These are phyloP conservation scores for Darksidea phi DNA, from an alignment of 495 filamentous ascomycete species.

Conservation along the genomic window DNA sequence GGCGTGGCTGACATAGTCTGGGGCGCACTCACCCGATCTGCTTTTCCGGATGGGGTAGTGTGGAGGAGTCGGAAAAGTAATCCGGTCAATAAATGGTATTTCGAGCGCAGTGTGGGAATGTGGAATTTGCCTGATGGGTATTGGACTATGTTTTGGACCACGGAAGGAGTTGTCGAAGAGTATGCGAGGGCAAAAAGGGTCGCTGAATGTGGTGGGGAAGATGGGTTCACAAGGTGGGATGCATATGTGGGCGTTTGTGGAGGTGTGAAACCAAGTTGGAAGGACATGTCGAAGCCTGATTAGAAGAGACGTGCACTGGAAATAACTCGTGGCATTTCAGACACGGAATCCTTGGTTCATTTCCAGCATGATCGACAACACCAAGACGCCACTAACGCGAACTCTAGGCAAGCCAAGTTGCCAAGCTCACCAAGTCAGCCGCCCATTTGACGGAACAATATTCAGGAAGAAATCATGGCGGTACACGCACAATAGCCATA, in stretches of 20 bases:
- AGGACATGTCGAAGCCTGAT: slow-evolving; percentile 58
- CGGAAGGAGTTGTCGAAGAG: slow-evolving; percentile 52
- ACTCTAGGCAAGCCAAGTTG: no score
- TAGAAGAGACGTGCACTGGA: background rate
- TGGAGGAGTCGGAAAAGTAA: slow-evolving; percentile 47
- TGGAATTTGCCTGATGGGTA: slow-evolving; percentile 73
- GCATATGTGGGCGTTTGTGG: slow-evolving; percentile 86
- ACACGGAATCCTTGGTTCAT: no score
- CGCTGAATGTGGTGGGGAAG: no score
- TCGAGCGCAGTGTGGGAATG: slow-evolving; percentile 79
- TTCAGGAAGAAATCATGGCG: no score
- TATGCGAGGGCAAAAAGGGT: slow-evolving; percentile 19
- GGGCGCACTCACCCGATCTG: slow-evolving; percentile 86
- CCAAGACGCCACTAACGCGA: no score
- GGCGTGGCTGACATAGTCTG: slow-evolving; percentile 95
- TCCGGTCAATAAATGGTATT: slow-evolving; percentile 61
- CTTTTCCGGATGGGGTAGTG: slow-evolving; percentile 63
- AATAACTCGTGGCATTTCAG: no score
- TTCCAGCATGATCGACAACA: no score
- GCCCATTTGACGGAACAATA: no score
- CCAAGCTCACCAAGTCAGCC: no score
- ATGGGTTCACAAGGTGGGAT: slow-evolving; percentile 57
- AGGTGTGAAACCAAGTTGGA: slow-evolving; percentile 78
- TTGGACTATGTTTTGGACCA: slow-evolving; percentile 99
- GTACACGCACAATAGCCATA: no score